A percentile compares a stretch with the other conserved stretches of the same genome.
Conservation (phyloP, 179 eudicot genomes). For the Silene noctiflora region DNA sequence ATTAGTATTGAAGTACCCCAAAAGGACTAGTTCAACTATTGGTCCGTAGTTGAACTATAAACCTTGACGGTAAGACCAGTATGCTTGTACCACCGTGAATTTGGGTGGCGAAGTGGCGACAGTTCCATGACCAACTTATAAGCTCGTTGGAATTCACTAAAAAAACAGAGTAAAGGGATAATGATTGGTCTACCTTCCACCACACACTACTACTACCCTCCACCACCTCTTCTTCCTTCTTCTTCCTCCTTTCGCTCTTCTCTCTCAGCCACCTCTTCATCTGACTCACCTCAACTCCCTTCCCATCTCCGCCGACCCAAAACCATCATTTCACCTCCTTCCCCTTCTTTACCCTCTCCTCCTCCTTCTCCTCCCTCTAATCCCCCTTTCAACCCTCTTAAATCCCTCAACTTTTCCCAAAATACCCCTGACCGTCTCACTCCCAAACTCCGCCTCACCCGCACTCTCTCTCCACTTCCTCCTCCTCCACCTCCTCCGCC, state of each 20-base stretch:
- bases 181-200: background rate
- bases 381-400: conserved; percentile 52
- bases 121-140: background rate
- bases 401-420: conserved; percentile 35
- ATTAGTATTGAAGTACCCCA: no score
- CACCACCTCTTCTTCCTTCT: conserved; percentile 16
- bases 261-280: conserved; percentile 34
- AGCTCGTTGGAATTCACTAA: no score
- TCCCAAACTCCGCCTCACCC: conserved; percentile 63
- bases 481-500: conserved; percentile 27
- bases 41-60: no score
- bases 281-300: conserved; percentile 29
- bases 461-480: conserved; percentile 48
- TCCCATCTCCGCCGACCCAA: conserved; percentile 66
- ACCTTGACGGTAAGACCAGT: background rate
- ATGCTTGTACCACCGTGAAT: background rate
- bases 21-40: no score
- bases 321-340: conserved; percentile 23
- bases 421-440: conserved; percentile 47
- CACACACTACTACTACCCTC: background rate
- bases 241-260: conserved; percentile 22
- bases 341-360: conserved; percentile 23
- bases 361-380: conserved; percentile 21
- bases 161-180: background rate
- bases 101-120: background rate